phyloP scores from a whole-genome alignment of 306 rosid genomes.

The Amphicarpaea edgeworthii region DNA sequence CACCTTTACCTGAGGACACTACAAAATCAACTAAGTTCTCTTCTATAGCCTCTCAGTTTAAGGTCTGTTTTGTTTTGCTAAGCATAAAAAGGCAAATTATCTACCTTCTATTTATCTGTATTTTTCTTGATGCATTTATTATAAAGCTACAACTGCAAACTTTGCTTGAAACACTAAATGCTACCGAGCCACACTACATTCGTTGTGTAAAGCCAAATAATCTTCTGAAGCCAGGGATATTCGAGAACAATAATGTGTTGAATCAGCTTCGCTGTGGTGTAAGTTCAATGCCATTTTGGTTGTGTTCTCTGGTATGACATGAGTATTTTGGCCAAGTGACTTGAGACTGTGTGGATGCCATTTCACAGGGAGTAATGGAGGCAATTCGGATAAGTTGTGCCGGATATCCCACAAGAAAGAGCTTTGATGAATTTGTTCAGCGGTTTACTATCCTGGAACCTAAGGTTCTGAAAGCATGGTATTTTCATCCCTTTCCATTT shows the following conservation, averaged over 20 bases:
- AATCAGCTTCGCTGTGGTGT: constrained; percentile 97
- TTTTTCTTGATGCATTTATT: constrained; percentile 37
- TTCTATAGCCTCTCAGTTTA: constrained; percentile 85
- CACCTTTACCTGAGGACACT: constrained; percentile 85
- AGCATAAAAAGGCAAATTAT: constrained; percentile 7
- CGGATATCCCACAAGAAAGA: constrained; percentile 93
- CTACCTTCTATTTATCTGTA: constrained; percentile 18
- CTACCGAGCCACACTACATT: constrained; percentile 94
- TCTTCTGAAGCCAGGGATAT: constrained; percentile 86
- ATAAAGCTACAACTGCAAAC: constrained; percentile 89
- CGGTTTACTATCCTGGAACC: constrained; percentile 84
- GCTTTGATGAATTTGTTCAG: constrained; percentile 72
- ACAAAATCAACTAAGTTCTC: constrained; percentile 93
- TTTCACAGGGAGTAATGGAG: constrained; percentile 95
- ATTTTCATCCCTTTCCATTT: constrained; percentile 41
- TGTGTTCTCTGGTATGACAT: constrained; percentile 29
- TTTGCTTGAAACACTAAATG: constrained; percentile 90
- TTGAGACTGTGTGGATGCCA: constrained; percentile 34
- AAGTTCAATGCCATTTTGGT: constrained; percentile 48
- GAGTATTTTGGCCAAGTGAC: constrained; percentile 31
- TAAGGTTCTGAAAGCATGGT: constrained; percentile 71
- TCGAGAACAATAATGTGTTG: constrained; percentile 80
- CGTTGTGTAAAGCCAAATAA: constrained; percentile 97
- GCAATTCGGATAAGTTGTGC: constrained; percentile 99
- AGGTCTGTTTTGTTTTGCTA: constrained; percentile 60